Percentiles rank a stretch among this genome's conserved stretches.
Conservation (phyloP, 441 rosid species). For the Brassica balearica region DNA sequence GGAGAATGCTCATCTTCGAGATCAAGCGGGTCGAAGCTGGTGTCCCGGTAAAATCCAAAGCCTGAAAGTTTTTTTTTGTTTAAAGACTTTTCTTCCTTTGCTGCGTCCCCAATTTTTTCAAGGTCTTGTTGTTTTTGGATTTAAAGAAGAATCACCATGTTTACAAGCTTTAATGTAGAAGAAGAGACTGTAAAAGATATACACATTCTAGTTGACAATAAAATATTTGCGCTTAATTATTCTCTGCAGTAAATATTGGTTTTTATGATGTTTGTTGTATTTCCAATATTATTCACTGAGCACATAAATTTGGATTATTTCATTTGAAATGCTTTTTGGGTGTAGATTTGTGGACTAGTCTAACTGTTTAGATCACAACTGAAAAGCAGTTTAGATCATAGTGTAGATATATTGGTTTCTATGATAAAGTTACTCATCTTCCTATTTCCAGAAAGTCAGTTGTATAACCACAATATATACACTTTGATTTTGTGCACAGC, state of each 20-base stretch:
- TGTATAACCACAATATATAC: not conserved
- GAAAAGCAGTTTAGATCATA: not conserved
- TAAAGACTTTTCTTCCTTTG: constrained; percentile 15
- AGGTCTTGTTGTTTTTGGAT: constrained; percentile 21
- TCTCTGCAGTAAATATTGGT: not conserved
- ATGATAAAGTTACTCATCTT: not conserved
- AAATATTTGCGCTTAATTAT: constrained; percentile 16
- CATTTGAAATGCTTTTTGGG: not conserved
- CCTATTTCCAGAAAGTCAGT: not conserved
- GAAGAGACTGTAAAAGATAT: constrained; percentile 12
- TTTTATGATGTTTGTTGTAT: not conserved
- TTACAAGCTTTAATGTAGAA: constrained; percentile 36
- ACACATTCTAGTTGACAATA: constrained; percentile 31
- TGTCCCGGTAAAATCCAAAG: constrained; percentile 64
- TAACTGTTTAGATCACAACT: not conserved
- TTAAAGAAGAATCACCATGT: constrained; percentile 29
- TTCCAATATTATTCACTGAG: not conserved
- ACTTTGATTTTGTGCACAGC: constrained; percentile 22
- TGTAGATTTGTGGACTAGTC: not conserved
- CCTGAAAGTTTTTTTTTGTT: constrained; percentile 46
- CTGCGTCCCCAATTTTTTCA: constrained; percentile 10
- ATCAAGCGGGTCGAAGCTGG: constrained; percentile 93
- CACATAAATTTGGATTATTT: not conserved
- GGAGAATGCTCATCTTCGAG: constrained; percentile 99
- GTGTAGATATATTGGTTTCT: not conserved